Evolutionary conservation across 192 early-diverging fungal species (phyloP).

Genomic region (Powellomyces hirtus): DNA sequence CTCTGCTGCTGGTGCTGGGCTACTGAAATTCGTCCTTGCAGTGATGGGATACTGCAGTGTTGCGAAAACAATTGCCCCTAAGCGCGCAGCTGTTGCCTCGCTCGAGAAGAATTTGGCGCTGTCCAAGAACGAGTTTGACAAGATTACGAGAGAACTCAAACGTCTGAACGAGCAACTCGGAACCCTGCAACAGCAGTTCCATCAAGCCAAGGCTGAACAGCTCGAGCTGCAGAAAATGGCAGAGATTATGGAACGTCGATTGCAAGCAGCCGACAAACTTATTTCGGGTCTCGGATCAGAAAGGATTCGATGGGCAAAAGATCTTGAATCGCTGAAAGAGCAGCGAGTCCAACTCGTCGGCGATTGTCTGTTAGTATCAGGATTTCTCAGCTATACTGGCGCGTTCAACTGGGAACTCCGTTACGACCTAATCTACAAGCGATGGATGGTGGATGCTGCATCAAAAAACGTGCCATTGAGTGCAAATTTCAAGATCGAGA

Average conservation of each 20-base stretch:
- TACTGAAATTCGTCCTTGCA: conserved; percentile 58
- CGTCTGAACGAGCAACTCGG: conserved; percentile 51
- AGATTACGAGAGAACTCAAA: conserved; percentile 57
- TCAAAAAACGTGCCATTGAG: conserved; percentile 45
- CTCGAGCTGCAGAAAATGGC: conserved; percentile 62
- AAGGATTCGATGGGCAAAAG: conserved; percentile 58
- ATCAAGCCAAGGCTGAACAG: conserved; percentile 59
- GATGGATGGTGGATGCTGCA: conserved; percentile 51
- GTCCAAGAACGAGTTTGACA: conserved; percentile 59
- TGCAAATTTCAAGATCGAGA: conserved; percentile 49
- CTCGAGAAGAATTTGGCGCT: conserved; percentile 57
- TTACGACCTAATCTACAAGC: conserved; percentile 57
- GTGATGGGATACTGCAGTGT: conserved; percentile 64
- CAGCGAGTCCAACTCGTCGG: conserved; percentile 56
- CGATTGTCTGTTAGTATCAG: conserved; percentile 59
- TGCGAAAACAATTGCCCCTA: conserved; percentile 57
- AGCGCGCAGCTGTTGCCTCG: conserved; percentile 54
- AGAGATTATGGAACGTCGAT: conserved; percentile 61
- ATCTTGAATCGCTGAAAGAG: conserved; percentile 52
- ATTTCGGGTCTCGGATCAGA: conserved; percentile 62
- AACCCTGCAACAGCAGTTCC: conserved; percentile 53
- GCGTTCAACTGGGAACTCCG: conserved; percentile 64
- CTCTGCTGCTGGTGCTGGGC: conserved; percentile 56
- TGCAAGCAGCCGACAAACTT: conserved; percentile 60
- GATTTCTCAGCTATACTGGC: conserved; percentile 61